A percentile compares a stretch with the other conserved stretches of the same genome.
These are phyloP conservation scores for Scheffersomyces cryptocercus DNA, from an alignment of 1,139 yeast genomes.

Conservation along the genomic window DNA sequence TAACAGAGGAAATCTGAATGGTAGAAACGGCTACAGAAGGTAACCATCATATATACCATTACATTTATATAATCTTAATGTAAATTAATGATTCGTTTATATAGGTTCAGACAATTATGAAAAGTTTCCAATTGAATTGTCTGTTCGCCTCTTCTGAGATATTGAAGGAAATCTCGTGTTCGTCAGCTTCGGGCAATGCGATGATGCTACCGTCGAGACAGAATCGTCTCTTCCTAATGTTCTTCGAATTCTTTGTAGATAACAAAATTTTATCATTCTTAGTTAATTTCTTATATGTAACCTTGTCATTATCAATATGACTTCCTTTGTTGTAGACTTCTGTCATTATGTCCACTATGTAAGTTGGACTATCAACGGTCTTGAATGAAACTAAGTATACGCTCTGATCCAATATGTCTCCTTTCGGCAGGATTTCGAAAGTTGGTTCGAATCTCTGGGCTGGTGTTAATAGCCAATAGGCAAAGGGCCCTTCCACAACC, in stretches of 20 bases:
- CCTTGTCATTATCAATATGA: conserved; percentile 49
- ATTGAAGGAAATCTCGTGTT: conserved; percentile 16
- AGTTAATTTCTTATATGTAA: conserved; percentile 40
- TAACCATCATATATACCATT: background rate
- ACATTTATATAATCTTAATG: no score
- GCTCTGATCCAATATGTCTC: conserved; percentile 50
- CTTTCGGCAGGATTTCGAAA: conserved; percentile 73
- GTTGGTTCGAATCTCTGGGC: conserved; percentile 65
- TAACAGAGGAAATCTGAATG: background rate
- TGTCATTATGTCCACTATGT: conserved; percentile 58
- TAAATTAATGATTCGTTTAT: no score
- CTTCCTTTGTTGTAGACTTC: conserved; percentile 59
- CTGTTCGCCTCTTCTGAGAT: conserved; percentile 17
- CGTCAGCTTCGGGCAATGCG: conserved; percentile 28
- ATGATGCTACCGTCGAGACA: conserved; percentile 57
- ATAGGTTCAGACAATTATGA: conserved; percentile 6
- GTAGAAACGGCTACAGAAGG: background rate
- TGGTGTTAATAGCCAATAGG: conserved; percentile 68
- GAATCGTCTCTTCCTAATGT: conserved; percentile 34
- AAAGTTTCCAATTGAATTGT: conserved; percentile 25
- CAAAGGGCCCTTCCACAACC: conserved; percentile 43
- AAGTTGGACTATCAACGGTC: conserved; percentile 26
- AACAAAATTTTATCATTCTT: conserved; percentile 28
- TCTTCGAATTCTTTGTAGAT: conserved; percentile 17
- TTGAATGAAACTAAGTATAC: conserved; percentile 60